A percentile compares a stretch with the other conserved stretches of the same genome.
Evolutionary conservation across 441 rosid genomes (phyloP).

Genomic region (Populus hybrid): DNA sequence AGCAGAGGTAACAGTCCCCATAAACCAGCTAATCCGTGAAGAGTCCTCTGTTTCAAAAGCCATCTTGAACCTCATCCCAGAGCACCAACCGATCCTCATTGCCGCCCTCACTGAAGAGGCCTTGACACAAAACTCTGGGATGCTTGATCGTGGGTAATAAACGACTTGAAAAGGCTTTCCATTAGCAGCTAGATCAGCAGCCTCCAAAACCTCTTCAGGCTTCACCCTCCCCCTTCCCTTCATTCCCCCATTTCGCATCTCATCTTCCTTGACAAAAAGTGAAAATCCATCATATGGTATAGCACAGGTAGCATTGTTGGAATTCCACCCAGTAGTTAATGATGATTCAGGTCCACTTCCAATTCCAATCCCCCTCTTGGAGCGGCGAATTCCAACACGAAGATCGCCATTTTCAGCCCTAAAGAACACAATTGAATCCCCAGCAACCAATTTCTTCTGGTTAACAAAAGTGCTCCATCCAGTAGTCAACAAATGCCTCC

Average conservation of each 20-base stretch:
- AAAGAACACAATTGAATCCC: constrained; percentile 91
- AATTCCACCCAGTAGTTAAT: constrained; percentile 48
- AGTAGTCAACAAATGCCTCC: constrained; percentile 90
- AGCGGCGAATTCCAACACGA: constrained; percentile 84
- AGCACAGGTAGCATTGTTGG: constrained; percentile 29
- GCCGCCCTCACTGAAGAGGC: constrained; percentile 62
- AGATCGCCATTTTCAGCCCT: constrained; percentile 84
- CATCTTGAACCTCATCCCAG: constrained; percentile 97
- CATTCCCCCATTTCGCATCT: constrained; percentile 32
- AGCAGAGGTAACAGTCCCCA: constrained; percentile 81
- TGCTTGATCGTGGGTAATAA: constrained; percentile 83
- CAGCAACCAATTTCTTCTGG: constrained; percentile 97
- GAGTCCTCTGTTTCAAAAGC: constrained; percentile 95
- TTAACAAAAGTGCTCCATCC: constrained; percentile 98
- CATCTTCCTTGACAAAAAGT: constrained; percentile 46
- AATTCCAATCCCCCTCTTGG: constrained; percentile 65
- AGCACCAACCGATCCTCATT: constrained; percentile 74
- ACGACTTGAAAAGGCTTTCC: constrained; percentile 76
- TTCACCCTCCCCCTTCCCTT: constrained; percentile 53
- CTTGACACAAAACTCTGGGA: constrained; percentile 85
- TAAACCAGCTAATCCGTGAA: constrained; percentile 92
- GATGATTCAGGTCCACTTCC: constrained; percentile 54
- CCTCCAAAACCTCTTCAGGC: constrained; percentile 67
- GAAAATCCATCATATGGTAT: constrained; percentile 34
- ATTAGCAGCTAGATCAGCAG: constrained; percentile 54